Evolutionary conservation across 2,329 filamentous ascomycete species (phyloP).

Genomic region (Colletotrichum sidae): DNA sequence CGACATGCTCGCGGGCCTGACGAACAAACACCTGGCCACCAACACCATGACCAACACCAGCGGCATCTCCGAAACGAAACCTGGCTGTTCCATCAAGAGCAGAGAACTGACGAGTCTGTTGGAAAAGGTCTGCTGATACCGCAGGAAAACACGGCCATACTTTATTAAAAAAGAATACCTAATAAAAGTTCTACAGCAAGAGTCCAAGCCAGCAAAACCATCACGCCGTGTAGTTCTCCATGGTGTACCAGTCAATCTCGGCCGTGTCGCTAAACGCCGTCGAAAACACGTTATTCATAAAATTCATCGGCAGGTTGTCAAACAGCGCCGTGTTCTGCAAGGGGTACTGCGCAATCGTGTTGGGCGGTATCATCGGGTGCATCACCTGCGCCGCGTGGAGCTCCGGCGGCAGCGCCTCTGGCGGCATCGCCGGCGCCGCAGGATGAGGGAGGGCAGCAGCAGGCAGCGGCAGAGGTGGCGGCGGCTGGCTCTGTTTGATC

Average conservation of each 20-base stretch:
- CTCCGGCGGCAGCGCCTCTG: background rate
- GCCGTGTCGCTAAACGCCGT: conserved; percentile 28
- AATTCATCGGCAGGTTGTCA: conserved; percentile 22
- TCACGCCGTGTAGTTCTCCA: conserved; percentile 3
- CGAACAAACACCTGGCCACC: background rate
- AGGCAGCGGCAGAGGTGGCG: background rate
- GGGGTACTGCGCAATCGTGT: conserved; percentile 18
- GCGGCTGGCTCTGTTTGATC: background rate
- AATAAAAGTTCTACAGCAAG: too few species aligned
- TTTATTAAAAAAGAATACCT: too few species aligned
- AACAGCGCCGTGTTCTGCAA: conserved; percentile 19
- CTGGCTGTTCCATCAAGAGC: background rate
- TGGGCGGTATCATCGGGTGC: conserved; percentile 15
- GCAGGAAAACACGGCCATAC: too few species aligned
- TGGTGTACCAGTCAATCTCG: conserved; percentile 28
- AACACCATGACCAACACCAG: too few species aligned
- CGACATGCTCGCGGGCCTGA: background rate
- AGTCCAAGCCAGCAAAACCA: too few species aligned
- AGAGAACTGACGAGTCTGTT: too few species aligned
- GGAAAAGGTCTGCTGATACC: too few species aligned
- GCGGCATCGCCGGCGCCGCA: background rate
- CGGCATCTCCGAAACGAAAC: background rate
- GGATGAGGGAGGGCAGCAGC: background rate
- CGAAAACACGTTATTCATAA: conserved; percentile 26
- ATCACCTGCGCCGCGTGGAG: background rate